Base-by-base conservation (phyloP, 768 basidiomycete species). In the Lentinula raphanica region DNA sequence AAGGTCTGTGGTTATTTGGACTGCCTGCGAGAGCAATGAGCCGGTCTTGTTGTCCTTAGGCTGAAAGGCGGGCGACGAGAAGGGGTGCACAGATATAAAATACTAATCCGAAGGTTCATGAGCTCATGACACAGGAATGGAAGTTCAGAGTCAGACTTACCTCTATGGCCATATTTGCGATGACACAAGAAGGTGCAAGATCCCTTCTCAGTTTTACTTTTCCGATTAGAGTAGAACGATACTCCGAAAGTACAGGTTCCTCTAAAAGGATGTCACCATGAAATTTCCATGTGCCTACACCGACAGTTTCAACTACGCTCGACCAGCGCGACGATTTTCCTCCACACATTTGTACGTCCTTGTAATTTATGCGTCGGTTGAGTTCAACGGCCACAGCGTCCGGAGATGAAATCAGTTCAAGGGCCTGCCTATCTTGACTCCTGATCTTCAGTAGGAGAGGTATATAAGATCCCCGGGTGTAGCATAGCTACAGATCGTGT, bases 381-480 rank as follows among this genome's bases (percentile, higher is more conserved):
- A 61, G 60, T 13, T 46, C 38, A 5, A 54, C 60, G 3, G 27
- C 21, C 12, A 54, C 39, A 11, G 50, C 48, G 11, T 58, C 29
- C 5, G 62, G 56, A 4, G 46, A 50, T 3, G 62, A 51, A 25
- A 63, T 36, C 4, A 61, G 57, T 29, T 63, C 60, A n/a, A 63
- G 50, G 17, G 57, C 62, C 27, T 61, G 60, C 15, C 4, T 17
- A 50, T 63, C 62, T 39, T 31, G 28, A 13, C 49, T 54, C 23
- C n/a, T 21, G 1, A 63, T 36, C 5, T 27, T 19, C 6, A 63
- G 28, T 29, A 31, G 29, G 17, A 56, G 53, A 32, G 62, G 62
- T 27, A 63, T 54, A 2, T 45, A 39, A 13, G 62, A 53, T 25
- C 62, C 62, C 48, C 62, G 48, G n/a, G 62, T 61, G 31, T 61